Evolutionary conservation across 2,329 filamentous ascomycete genomes (phyloP).

Genomic region (Bisporella sp.): DNA sequence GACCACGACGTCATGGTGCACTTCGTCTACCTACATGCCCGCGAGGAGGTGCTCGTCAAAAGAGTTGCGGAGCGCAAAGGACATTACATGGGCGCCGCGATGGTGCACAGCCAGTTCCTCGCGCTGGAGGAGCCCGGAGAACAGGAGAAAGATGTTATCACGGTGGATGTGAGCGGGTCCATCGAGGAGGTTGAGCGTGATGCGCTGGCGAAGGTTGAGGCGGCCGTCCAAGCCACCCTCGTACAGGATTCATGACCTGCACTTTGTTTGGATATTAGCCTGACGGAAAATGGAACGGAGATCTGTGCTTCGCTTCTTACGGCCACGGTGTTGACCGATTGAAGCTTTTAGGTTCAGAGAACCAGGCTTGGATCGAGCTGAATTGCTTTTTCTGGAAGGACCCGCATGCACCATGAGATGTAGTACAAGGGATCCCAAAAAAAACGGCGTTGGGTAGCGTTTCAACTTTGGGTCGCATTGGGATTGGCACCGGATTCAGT

Average conservation of each 20-base stretch:
- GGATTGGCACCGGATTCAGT: too few species aligned
- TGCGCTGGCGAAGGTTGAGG: constrained; percentile 47
- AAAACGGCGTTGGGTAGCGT: too few species aligned
- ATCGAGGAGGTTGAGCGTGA: constrained; percentile 53
- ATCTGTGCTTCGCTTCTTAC: too few species aligned
- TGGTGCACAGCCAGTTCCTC: constrained; percentile 90
- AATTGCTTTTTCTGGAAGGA: too few species aligned
- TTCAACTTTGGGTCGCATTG: too few species aligned
- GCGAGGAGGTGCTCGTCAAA: constrained; percentile 66
- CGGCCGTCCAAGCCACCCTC: constrained; percentile 13
- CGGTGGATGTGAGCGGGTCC: constrained; percentile 58
- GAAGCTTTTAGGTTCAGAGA: too few species aligned
- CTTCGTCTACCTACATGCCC: constrained; percentile 84
- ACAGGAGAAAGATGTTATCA: constrained; percentile 66
- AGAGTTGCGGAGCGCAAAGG: constrained; percentile 69
- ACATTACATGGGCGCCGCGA: constrained; percentile 93
- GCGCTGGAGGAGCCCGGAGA: constrained; percentile 74
- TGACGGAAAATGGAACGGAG: too few species aligned
- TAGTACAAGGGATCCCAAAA: too few species aligned
- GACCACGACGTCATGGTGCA: constrained; percentile 69
- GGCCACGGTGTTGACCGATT: too few species aligned
- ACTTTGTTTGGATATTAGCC: too few species aligned
- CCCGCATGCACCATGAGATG: too few species aligned
- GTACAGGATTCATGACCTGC: neutral
- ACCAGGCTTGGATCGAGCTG: too few species aligned